Evolutionary conservation across 208 protist genomes (phyloP).

Genomic region (Kentomonas sorsogonicus): DNA sequence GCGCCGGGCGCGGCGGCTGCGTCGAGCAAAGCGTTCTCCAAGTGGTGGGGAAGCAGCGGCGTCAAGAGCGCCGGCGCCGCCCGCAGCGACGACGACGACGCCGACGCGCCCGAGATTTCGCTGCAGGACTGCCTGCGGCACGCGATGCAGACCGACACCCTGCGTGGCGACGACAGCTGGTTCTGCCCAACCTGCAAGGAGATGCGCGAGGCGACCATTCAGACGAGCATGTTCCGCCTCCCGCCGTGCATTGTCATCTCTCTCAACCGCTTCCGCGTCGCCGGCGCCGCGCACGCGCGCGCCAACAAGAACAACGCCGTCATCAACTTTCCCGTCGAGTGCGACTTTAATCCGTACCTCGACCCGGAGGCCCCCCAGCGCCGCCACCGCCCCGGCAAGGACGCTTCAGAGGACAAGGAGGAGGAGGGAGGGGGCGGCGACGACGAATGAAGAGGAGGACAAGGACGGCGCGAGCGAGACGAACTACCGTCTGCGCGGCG

Average conservation of each 20-base stretch:
- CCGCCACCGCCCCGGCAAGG: too few relatives aligned
- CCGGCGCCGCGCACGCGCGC: too few relatives aligned
- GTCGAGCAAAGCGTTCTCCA: neutral
- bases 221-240: conserved; percentile 58
- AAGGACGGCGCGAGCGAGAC: conserved; percentile 21
- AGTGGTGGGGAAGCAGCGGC: conserved; percentile 1
- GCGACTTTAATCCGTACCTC: conserved; percentile 60
- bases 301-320: conserved; percentile 65
- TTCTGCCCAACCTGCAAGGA: conserved; percentile 70
- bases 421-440: too few relatives aligned
- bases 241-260: conserved; percentile 71
- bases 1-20: neutral
- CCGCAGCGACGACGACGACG: conserved; percentile 11
- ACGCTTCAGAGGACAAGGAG: too few relatives aligned
- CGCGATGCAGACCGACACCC: conserved; percentile 41
- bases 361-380: conserved; percentile 35
- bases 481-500: conserved; percentile 54
- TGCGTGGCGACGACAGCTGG: conserved; percentile 56
- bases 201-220: conserved; percentile 43
- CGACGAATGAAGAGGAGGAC: too few relatives aligned
- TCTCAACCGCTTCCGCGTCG: conserved; percentile 79
- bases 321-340: conserved; percentile 42
- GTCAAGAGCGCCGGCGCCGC: neutral
- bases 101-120: conserved; percentile 11
- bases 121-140: conserved; percentile 36